Base-by-base conservation (phyloP, 768 basidiomycete genomes). In the Tubosaeta sp. region DNA sequence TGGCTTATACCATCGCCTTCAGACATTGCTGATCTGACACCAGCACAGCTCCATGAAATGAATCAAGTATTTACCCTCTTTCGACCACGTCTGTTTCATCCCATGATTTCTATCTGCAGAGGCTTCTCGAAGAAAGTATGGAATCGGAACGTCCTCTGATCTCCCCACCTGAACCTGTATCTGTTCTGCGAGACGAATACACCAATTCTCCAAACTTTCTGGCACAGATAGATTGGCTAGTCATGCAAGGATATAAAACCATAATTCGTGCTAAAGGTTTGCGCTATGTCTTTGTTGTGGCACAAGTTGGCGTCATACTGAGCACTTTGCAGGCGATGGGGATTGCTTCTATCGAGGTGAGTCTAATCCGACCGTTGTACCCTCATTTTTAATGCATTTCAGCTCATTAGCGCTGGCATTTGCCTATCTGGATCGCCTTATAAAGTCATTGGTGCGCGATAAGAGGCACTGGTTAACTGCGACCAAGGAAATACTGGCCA, bases 331-430 rank as follows among this genome's bases (percentile, higher is more conserved):
- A 82, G 90, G 93, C 25, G 93, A 90, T 58, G 92, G 94, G 0
- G 89, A 90, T 65, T 95, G 94, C 65, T 95, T 94, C 68, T 96
- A 94, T 67, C 77, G 93, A 76, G 86, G 90, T 90, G 64, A 76
- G 71, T 64, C 49, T 34, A 22, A 21, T 51, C 31, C 36, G 16
- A 16, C 22, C 32, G 30, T n/a, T n/a, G 21, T 11, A 36, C 55
- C 32, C 48, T 35, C 40, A 38, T 40, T 48, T 46, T 54, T 58
- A 51, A 58, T 56, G 45, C 48, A 59, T 54, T 56, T 51, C 57
- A 52, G 45, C 54, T 59, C 16, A 38, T 51, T 65, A 91, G 92
- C 92, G 11, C 75, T 94, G 45, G 89, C 83, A 7, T 91, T 90
- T 58, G 83, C 90, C 6, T 92, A 87, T 63, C 70, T 94, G 29